phyloP scores from a whole-genome alignment of 345 rosid genomes.

The Mangifera indica region DNA sequence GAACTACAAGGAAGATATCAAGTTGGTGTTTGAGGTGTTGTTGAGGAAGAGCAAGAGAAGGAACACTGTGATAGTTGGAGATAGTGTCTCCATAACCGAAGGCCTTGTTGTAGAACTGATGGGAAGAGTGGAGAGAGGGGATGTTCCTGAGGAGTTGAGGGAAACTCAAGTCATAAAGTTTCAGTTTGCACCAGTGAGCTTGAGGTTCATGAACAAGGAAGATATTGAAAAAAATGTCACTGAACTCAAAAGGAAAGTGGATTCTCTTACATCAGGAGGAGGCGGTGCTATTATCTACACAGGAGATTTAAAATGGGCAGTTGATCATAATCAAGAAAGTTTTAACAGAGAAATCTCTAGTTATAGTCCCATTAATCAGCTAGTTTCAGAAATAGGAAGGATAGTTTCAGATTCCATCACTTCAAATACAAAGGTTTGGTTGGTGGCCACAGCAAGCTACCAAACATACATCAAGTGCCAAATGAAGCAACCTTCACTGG shows the following conservation, averaged over 20 bases:
- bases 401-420: conserved; percentile 39
- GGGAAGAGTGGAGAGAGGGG: conserved; percentile 65
- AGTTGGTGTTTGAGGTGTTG: conserved; percentile 63
- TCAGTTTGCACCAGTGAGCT: conserved; percentile 58
- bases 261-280: conserved; percentile 40
- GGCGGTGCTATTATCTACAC: conserved; percentile 69
- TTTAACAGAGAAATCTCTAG: conserved; percentile 23
- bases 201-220: conserved; percentile 66
- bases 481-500: conserved; percentile 80
- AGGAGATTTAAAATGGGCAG: conserved; percentile 81
- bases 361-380: conserved; percentile 58
- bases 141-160: conserved; percentile 67
- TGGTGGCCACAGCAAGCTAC: conserved; percentile 68
- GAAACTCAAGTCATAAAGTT: conserved; percentile 59
- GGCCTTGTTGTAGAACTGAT: conserved; percentile 55
- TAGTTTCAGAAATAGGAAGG: conserved; percentile 67
- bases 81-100: conserved; percentile 53
- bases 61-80: conserved; percentile 77
- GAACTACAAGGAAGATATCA: conserved; percentile 52
- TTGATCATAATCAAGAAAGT: conserved; percentile 35
- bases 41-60: conserved; percentile 53
- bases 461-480: conserved; percentile 83
- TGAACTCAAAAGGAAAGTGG: conserved; percentile 61
- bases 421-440: conserved; percentile 56
- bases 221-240: conserved; percentile 55